phyloP scores from a whole-genome alignment of 108 stramenopile genomes.

The Skeletonema potamos region DNA sequence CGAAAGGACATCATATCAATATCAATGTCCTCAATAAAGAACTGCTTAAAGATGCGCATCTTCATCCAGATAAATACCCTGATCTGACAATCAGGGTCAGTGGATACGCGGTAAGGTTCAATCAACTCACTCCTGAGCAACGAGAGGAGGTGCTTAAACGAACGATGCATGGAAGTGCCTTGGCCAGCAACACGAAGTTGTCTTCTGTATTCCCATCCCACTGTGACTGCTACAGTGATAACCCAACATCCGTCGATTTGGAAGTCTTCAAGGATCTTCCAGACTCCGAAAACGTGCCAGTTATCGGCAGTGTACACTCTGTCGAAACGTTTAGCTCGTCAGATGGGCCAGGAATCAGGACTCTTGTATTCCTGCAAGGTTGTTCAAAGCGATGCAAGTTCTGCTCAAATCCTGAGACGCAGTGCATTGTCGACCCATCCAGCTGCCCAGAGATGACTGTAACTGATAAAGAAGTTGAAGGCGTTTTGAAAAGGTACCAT shows the following conservation, averaged over 20 bases:
- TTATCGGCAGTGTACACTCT: slow-evolving; percentile 33
- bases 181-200: slow-evolving; percentile 1
- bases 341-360: slow-evolving; percentile 42
- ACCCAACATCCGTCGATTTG: slow-evolving; percentile 21
- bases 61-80: slow-evolving; percentile 69
- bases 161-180: slow-evolving; percentile 36
- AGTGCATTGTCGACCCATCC: slow-evolving; percentile 46
- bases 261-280: background rate
- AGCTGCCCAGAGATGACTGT: slow-evolving; percentile 56
- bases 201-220: background rate
- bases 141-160: slow-evolving; percentile 64
- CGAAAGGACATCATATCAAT: slow-evolving; percentile 63
- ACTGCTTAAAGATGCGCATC: slow-evolving; percentile 59
- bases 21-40: slow-evolving; percentile 58
- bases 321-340: slow-evolving; percentile 22
- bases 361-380: slow-evolving; percentile 64
- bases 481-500: slow-evolving; percentile 45
- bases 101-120: slow-evolving; percentile 71
- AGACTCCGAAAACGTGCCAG: slow-evolving; percentile 1
- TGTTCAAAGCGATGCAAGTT: slow-evolving; percentile 62
- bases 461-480: slow-evolving; percentile 46
- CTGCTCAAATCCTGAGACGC: slow-evolving; percentile 72
- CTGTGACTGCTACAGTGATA: slow-evolving; percentile 1
- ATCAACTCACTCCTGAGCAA: slow-evolving; percentile 66
- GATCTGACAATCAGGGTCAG: slow-evolving; percentile 62